Evolutionary conservation across 208 protist species (phyloP), one percentile per base, ranked within the genome.

Genomic region (Trypanosoma mega): DNA sequence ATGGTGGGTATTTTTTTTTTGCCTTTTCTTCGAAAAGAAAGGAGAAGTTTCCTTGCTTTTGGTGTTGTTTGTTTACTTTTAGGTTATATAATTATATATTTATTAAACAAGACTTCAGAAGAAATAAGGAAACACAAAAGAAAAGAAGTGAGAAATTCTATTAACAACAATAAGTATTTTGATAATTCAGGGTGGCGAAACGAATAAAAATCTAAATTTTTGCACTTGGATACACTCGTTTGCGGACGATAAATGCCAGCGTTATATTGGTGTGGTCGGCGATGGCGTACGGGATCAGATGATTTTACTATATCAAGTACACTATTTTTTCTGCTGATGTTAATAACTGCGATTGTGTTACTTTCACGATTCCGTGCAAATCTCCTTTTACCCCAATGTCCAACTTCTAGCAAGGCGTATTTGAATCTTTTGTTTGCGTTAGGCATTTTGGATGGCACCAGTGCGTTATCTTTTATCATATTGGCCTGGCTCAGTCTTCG

Each of bases 191-290:
- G n/a, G n/a, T n/a, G n/a, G n/a, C n/a, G n/a, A n/a, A n/a, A n/a
- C n/a, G n/a, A n/a, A n/a, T n/a, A n/a, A n/a, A n/a, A n/a, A n/a
- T n/a, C n/a, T n/a, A n/a, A n/a, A n/a, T n/a, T n/a, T n/a, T n/a
- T n/a, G n/a, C n/a, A n/a, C n/a, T n/a, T n/a, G n/a, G n/a, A n/a
- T n/a, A n/a, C n/a, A n/a, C n/a, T n/a, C n/a, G n/a, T n/a, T n/a
- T n/a, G n/a, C n/a, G n/a, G n/a, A n/a, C n/a, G n/a, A n/a, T n/a
- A 18, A 7, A 95, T 95, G 89, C 89, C 89, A 4, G 68, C 89
- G 0, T 59, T 95, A 44, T 36, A 63, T n/a, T 92, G 85, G 78
- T 82, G 63, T 41, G 69, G 82, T 26, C 84, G 89, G 14, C 71
- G 73, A 21, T 95, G 89, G 86, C 77, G 85, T 11, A 74, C 80